Evolutionary conservation across 1,139 yeast genomes (phyloP).

Genomic region (Saccharomycopsis crataegensis): DNA sequence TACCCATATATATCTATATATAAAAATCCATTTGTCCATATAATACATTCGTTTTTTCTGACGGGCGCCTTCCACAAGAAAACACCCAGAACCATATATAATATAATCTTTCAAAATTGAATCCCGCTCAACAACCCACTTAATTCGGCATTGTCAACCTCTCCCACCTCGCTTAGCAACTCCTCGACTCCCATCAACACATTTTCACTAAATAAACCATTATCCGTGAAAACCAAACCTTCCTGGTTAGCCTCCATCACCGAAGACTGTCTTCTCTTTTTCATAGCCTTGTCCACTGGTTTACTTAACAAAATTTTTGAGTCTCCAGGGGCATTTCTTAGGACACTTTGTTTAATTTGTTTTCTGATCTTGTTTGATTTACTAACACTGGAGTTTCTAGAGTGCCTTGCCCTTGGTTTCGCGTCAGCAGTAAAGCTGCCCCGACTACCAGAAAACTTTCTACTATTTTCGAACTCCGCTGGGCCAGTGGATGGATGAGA

Average conservation of each 20-base stretch:
- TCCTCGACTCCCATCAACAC: constrained; percentile 69
- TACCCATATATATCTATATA: too few relatives aligned
- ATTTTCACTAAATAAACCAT: constrained; percentile 67
- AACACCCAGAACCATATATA: too few relatives aligned
- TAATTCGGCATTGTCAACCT: constrained; percentile 13
- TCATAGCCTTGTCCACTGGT: not conserved
- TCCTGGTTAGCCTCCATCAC: constrained; percentile 64
- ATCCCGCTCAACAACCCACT: not conserved
- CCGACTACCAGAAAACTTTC: not conserved
- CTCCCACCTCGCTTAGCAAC: constrained; percentile 11
- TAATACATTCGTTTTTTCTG: too few relatives aligned
- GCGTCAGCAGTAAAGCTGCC: not conserved
- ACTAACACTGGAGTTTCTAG: not conserved
- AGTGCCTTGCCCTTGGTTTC: not conserved
- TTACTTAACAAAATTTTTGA: constrained; percentile 22
- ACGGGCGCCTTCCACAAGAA: too few relatives aligned
- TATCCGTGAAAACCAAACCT: constrained; percentile 64
- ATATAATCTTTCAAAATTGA: not conserved
- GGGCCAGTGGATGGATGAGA: constrained; percentile 19
- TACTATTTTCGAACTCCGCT: not conserved
- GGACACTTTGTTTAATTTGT: constrained; percentile 10
- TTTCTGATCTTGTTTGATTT: constrained; percentile 20
- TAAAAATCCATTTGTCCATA: too few relatives aligned
- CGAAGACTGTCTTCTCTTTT: constrained; percentile 44
- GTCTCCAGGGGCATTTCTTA: constrained; percentile 15